Base-by-base conservation (phyloP, 225 moss, liverwort and hornwort species). In the Pleurozium schreberi region DNA sequence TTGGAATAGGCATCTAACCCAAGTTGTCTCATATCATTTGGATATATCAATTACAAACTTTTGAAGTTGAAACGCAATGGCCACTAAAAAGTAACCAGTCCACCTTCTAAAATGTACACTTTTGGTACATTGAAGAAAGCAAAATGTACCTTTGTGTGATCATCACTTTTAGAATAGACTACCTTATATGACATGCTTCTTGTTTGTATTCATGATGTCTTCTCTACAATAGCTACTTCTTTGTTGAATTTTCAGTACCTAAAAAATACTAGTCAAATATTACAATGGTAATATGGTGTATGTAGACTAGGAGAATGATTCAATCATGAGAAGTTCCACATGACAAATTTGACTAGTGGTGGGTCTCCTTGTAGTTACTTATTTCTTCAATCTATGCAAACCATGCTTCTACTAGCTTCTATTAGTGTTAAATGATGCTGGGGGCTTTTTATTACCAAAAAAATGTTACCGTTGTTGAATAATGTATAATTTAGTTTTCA, bases 321-420 rank as follows among this genome's bases (percentile, higher is more conserved):
- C n/a, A n/a, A n/a, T n/a, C 2, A 36, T 1, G 0, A 53, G 3
- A 36, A 53, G 14, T 33, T 0, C 4, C 0, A 0, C 22, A 53
- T 53, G 14, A 6, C 3, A 5, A 53, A 52, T 5, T 20, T 36
- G 52, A 76, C 21, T 50, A 20, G 0, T 12, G 0, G 2, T 50
- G 21, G 10, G 1, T 52, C 52, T 75, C 22, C 12, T 75, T 7
- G 3, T 76, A 22, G 8, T 52, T 36, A 76, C 36, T 74, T 47
- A 21, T 0, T 34, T 52, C n/a, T n/a, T n/a, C n/a, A 36, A 9
- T 36, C 2, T 34, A 34, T 0, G 1, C 2, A 0, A 75, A 52
- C 14, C 5, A 8, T 75, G 3, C 34, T 50, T 8, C 21, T 14
- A 20, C 12, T 34, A 50, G 3, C 34, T 50, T 8, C 21, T 14